Base-by-base conservation (phyloP, 495 filamentous ascomycete species). In the Hypoxylon intermedium region DNA sequence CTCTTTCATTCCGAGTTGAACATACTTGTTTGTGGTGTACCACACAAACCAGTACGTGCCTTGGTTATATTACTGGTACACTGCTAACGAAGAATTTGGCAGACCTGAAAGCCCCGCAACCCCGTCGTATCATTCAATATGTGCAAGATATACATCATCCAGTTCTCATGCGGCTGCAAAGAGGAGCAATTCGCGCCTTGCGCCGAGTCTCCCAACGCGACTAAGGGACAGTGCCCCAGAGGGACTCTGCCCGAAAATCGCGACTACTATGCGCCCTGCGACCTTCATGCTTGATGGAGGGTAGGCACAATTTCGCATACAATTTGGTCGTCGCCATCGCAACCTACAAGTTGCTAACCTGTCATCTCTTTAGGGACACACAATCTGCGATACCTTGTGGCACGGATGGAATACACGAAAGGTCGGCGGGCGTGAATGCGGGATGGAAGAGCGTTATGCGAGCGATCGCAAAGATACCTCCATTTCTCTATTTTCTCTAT, bases 381-480 rank as follows among this genome's bases (percentile, higher is more conserved):
- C 31, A 12, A 33, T 3, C 40, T 40, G 26, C 24, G 38, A 9
- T 9, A 16, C 24, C 1, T 50, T 18, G 42, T n/a, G 47, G 51
- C 20, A 58, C 46, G 31, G 47, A 16, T 30, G 13, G 24, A 19
- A 26, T 53, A 46, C 16, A 54, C 15, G 45, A 43, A 52, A 24
- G 20, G 16, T 44, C 28, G 44, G 41, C 6, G 34, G 24, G 26
- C 12, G 46, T 12, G 34, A 41, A 20, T 36, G 34, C 18, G 41
- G 41, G 62, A 49, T 42, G 56, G 51, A 65, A 60, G 62, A 65
- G 36, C 36, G 21, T 51, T 51, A 42, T 57, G 62, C 62, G 62
- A 65, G 62, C 62, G 18, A 65, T 65, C 62, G 62, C 62, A 42
- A 40, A 49, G 46, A 65, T 65, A 65, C 52, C 62, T 65, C 45